Evolutionary conservation across 139 green algal species (phyloP).

Genomic region (Nannochloris sp.): DNA sequence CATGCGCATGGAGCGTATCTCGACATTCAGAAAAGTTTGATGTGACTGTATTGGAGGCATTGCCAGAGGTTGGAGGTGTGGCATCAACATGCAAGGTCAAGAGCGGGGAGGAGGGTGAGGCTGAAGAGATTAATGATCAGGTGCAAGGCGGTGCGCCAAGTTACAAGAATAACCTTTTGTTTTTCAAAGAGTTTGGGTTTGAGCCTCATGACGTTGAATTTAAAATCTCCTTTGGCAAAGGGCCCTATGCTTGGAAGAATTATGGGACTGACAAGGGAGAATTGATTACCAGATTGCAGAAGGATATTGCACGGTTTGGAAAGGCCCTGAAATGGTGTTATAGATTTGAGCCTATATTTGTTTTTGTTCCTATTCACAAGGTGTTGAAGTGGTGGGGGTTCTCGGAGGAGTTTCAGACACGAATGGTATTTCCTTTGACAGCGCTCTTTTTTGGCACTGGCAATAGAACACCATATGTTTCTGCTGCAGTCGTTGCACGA

Average conservation of each 20-base stretch:
- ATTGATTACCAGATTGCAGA: constrained; percentile 30
- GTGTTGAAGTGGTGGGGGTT: constrained; percentile 44
- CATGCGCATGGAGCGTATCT: constrained; percentile 49
- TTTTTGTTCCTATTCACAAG: constrained; percentile 51
- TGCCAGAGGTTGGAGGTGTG: constrained; percentile 45
- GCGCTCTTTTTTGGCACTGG: constrained; percentile 69
- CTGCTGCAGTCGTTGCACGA: constrained; percentile 46
- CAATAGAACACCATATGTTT: constrained; percentile 58
- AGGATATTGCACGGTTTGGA: constrained; percentile 53
- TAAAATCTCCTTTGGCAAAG: constrained; percentile 53
- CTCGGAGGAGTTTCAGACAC: constrained; percentile 43
- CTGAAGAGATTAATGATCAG: constrained; percentile 50
- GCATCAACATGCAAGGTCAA: constrained; percentile 30
- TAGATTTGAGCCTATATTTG: constrained; percentile 47
- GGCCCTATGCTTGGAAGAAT: constrained; percentile 51
- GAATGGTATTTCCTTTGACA: constrained; percentile 59
- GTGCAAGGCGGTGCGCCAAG: constrained; percentile 52
- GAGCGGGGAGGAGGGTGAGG: constrained; percentile 14
- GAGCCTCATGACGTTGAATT: constrained; percentile 45
- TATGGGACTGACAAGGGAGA: constrained; percentile 29
- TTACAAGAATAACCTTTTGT: constrained; percentile 52
- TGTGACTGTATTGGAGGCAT: constrained; percentile 49
- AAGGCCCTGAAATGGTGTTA: constrained; percentile 39
- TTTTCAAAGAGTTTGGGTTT: constrained; percentile 48
- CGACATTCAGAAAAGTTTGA: constrained; percentile 46